These are phyloP conservation scores for Tetrahymena thermophila DNA, from an alignment of 73 alveolate species.

Conservation along the genomic window DNA sequence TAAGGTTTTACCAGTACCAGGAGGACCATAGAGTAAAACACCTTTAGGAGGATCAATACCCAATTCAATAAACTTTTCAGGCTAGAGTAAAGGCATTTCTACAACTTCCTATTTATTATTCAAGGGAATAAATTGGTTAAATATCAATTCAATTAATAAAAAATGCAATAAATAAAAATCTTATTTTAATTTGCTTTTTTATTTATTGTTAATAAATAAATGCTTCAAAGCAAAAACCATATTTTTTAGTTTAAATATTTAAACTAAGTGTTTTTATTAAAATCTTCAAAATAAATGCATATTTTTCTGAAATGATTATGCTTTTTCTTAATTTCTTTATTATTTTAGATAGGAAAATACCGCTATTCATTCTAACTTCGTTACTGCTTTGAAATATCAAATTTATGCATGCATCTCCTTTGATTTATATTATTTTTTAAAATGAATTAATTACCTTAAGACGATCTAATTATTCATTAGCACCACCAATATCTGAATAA, in stretches of 20 bases:
- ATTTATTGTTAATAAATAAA: no score
- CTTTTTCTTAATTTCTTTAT: no score
- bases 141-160: conserved; percentile 27
- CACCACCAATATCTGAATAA: conserved; percentile 98
- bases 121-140: neutral
- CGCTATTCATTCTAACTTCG: no score
- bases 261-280: neutral
- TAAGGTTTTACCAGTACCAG: conserved; percentile 99
- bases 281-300: no score
- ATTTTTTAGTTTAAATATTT: no score
- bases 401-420: conserved; percentile 1
- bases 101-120: conserved; percentile 82
- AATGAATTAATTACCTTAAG: neutral
- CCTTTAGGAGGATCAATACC: conserved; percentile 67
- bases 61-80: conserved; percentile 66
- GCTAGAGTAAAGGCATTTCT: conserved; percentile 94
- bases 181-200: no score
- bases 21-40: conserved; percentile 96
- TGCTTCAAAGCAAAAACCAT: neutral
- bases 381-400: neutral
- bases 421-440: neutral
- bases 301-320: no score
- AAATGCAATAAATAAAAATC: neutral
- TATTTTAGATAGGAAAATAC: no score
- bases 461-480: conserved; percentile 82